Base-by-base conservation (phyloP, 805 yeast species). In the Torulaspora microellipsoides region DNA sequence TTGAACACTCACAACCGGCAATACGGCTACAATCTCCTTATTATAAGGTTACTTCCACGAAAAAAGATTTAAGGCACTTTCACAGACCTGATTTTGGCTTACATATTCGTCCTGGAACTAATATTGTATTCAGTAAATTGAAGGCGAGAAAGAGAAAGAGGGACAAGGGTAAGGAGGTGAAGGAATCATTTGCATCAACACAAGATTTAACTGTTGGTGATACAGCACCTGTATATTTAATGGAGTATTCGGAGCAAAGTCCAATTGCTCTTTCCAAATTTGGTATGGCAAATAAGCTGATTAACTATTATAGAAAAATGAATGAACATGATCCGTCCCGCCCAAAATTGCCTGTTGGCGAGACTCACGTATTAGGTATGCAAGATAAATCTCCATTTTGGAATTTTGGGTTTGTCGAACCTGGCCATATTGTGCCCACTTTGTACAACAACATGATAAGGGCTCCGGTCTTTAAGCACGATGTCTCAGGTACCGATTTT, bases 311-410 rank as follows among this genome's bases (percentile, higher is more conserved):
- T 64, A 76, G 99, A 52, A 91, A 91, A 61, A 79, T 77, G 47
- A 72, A 72, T 46, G 88, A 83, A 12, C 89, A 85, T 39, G 99
- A 93, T 62, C 76, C 78, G 3, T 73, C 85, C 4, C 77, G 98
- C 47, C 98, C 98, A 0, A 91, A 90, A 57, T 71, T 89, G 23
- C 77, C 87, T 1, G 74, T 89, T 33, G 99, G 99, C 35, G 99
- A 93, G 62, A 93, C 98, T 0, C 93, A 86, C 66, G 96, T 93
- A 2, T 70, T 93, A 30, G 97, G 96, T n/a, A 86, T 87, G 1
- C 96, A 90, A 60, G 99, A 93, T 66, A 76, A 95, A 55, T 86
- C 96, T 7, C 97, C 99, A 10, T 93, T 93, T 62, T 93, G 99
- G 98, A 93, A 90, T 63, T 93, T 89, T 69, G 99, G 99, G 1